These are phyloP conservation scores for Aspergillus pseudotamarii DNA, from an alignment of 2,329 filamentous ascomycete genomes.

Conservation along the genomic window DNA sequence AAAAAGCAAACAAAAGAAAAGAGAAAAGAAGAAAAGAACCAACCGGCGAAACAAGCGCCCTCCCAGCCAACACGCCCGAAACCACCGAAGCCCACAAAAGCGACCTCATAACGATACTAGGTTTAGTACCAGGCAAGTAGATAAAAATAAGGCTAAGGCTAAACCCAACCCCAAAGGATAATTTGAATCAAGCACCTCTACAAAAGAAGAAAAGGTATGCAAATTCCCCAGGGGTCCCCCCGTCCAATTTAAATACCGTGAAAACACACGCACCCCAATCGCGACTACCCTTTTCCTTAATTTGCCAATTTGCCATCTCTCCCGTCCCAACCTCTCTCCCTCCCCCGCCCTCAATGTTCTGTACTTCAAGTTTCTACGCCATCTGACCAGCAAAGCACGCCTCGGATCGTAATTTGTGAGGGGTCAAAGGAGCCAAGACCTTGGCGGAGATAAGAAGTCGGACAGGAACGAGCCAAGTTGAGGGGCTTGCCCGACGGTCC, in stretches of 20 bases:
- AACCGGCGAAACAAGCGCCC: slow-evolving; percentile 14
- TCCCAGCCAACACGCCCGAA: slow-evolving; percentile 13
- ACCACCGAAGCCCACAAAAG: slow-evolving; percentile 12
- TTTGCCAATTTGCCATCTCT: background rate
- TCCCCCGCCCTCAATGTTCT: background rate
- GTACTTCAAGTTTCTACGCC: background rate
- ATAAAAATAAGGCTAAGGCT: background rate
- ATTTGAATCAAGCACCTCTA: background rate
- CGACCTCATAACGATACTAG: slow-evolving; percentile 13
- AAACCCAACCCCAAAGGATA: background rate
- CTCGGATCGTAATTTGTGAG: slow-evolving; percentile 9
- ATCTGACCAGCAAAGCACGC: background rate
- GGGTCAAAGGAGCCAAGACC: slow-evolving; percentile 12
- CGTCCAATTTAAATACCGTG: background rate
- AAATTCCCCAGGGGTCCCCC: background rate
- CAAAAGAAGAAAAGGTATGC: background rate
- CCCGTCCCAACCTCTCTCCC: background rate
- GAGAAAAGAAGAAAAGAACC: background rate
- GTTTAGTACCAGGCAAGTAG: background rate
- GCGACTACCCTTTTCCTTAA: background rate
- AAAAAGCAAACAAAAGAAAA: background rate
- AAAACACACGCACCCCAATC: background rate
- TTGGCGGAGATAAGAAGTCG: slow-evolving; percentile 20
- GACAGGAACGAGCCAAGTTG: slow-evolving; percentile 4
- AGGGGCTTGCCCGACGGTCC: slow-evolving; percentile 2